Evolutionary conservation across 371 early-diverging fungal genomes (phyloP).

Genomic region (Mucor velutinosus): DNA sequence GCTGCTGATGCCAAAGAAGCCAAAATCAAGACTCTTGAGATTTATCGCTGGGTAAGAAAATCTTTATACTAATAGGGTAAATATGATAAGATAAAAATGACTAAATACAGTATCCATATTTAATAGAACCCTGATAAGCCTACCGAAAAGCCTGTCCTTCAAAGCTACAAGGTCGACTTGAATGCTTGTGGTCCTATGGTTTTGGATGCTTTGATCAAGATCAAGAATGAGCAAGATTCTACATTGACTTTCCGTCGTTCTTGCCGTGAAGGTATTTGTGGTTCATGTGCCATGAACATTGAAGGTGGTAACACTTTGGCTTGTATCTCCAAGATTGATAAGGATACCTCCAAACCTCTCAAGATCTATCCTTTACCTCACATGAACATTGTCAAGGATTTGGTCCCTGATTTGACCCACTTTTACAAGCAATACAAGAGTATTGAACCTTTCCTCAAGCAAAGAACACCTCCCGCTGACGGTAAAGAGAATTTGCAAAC

Average conservation of each 20-base stretch:
- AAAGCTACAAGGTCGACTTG: slow-evolving; percentile 87
- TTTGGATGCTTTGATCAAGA: slow-evolving; percentile 92
- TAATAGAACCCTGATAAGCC: slow-evolving; percentile 76
- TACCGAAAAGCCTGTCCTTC: slow-evolving; percentile 83
- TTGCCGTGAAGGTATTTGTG: slow-evolving; percentile 87
- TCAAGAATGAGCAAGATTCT: slow-evolving; percentile 94
- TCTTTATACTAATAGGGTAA: slow-evolving; percentile 5
- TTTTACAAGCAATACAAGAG: slow-evolving; percentile 97
- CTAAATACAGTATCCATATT: background rate
- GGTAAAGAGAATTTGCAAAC: slow-evolving; percentile 88
- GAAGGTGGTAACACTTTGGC: slow-evolving; percentile 94
- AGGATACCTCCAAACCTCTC: slow-evolving; percentile 61
- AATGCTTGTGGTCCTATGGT: slow-evolving; percentile 94
- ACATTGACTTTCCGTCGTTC: slow-evolving; percentile 90
- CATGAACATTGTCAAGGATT: slow-evolving; percentile 88
- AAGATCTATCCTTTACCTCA: slow-evolving; percentile 97
- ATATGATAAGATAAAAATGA: slow-evolving; percentile 6
- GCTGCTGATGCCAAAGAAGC: slow-evolving; percentile 51
- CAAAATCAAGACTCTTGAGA: slow-evolving; percentile 75
- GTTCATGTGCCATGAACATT: slow-evolving; percentile 98
- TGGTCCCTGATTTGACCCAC: slow-evolving; percentile 91
- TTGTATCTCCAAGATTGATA: slow-evolving; percentile 86
- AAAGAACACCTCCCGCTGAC: slow-evolving; percentile 68
- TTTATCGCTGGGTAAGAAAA: slow-evolving; percentile 80
- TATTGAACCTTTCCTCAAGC: slow-evolving; percentile 94